Conservation (phyloP, 192 early-diverging fungal genomes). For the Entomortierella chlamydospora region DNA sequence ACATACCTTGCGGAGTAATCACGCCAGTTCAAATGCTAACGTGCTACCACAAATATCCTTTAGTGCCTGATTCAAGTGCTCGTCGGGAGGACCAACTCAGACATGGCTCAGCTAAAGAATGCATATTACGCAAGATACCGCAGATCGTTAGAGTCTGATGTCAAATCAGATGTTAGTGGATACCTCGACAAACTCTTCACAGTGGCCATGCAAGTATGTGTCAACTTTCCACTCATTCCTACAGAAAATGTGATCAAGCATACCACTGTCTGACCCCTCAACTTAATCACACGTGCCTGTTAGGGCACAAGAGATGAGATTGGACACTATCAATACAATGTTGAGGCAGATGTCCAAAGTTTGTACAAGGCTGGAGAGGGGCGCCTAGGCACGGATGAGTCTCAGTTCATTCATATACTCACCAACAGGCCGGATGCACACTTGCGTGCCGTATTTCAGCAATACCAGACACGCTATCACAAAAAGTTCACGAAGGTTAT, state of each 20-base stretch:
- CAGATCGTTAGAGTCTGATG: constrained; percentile 27
- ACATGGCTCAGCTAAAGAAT: constrained; percentile 49
- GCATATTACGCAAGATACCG: constrained; percentile 36
- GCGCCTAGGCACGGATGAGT: constrained; percentile 45
- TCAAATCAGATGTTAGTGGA: constrained; percentile 42
- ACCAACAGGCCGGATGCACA: constrained; percentile 50
- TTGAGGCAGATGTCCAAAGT: constrained; percentile 38
- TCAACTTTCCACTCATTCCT: too few species aligned
- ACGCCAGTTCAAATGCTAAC: too few species aligned
- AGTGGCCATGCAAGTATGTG: constrained; percentile 36
- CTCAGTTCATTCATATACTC: constrained; percentile 43
- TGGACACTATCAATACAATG: constrained; percentile 41
- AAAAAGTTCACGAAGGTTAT: constrained; percentile 50
- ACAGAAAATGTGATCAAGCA: too few species aligned
- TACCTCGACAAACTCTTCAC: constrained; percentile 44
- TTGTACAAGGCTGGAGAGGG: constrained; percentile 53
- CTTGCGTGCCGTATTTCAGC: constrained; percentile 30
- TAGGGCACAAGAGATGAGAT: constrained; percentile 46
- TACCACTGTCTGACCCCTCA: too few species aligned
- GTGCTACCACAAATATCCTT: too few species aligned
- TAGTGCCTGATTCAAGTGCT: constrained; percentile 50
- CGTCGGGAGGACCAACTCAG: constrained; percentile 39
- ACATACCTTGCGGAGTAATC: too few species aligned
- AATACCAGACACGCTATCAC: constrained; percentile 32
- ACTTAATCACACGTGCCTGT: too few species aligned